Evolutionary conservation across 495 filamentous ascomycete genomes (phyloP).

Genomic region (Arthonia radiata): DNA sequence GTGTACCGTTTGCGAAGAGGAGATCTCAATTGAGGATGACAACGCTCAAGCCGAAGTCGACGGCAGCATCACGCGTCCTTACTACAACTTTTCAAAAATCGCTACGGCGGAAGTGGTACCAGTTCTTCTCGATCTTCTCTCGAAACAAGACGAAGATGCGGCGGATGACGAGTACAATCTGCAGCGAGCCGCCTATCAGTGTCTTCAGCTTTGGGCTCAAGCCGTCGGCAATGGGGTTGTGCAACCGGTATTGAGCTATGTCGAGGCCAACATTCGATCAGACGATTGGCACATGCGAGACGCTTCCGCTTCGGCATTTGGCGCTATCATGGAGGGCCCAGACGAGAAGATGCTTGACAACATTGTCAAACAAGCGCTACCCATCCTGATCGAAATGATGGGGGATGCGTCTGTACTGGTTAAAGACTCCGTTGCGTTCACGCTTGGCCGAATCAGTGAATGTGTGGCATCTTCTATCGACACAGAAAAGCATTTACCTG

Average conservation of each 20-base stretch:
- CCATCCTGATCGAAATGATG: conserved; percentile 89
- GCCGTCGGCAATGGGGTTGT: conserved; percentile 65
- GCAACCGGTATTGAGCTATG: conserved; percentile 59
- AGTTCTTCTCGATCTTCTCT: conserved; percentile 65
- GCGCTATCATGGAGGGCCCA: conserved; percentile 95
- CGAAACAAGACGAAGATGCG: conserved; percentile 94
- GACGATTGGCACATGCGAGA: conserved; percentile 87
- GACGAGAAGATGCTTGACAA: conserved; percentile 72
- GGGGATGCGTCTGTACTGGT: conserved; percentile 69
- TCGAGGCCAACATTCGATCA: conserved; percentile 68
- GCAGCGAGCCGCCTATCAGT: conserved; percentile 86
- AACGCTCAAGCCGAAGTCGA: conserved; percentile 55
- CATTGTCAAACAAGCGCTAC: conserved; percentile 79
- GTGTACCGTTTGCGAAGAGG: conserved; percentile 98
- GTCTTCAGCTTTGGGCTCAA: conserved; percentile 81
- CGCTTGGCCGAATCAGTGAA: conserved; percentile 87
- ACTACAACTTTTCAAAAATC: conserved; percentile 76
- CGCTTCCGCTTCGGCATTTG: conserved; percentile 93
- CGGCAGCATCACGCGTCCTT: conserved; percentile 52
- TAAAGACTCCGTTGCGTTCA: conserved; percentile 91
- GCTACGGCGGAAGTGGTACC: conserved; percentile 83
- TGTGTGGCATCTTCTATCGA: conserved; percentile 72
- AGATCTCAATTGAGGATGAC: conserved; percentile 90
- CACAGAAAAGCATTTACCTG: conserved; percentile 50
- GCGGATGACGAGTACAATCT: conserved; percentile 92